Conservation (phyloP, 2,329 filamentous ascomycete genomes). For the Nemania serpens region DNA sequence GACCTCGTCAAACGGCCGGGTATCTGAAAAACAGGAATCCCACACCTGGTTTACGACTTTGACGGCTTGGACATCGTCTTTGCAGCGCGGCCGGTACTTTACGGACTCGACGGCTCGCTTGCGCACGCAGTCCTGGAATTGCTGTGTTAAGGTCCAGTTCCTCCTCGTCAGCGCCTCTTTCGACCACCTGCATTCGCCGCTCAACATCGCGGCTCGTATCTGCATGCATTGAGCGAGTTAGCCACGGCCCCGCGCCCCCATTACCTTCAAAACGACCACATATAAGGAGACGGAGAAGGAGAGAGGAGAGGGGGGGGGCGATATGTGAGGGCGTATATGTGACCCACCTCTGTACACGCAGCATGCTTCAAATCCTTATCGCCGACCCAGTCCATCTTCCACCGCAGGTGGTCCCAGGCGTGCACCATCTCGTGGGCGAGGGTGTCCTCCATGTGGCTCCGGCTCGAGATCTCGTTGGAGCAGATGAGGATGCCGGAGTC, state of each 20-base stretch:
- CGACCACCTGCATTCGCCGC: slow-evolving; percentile 90
- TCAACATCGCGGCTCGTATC: slow-evolving; percentile 92
- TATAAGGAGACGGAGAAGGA: neutral
- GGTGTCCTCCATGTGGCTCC: slow-evolving; percentile 87
- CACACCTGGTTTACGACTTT: slow-evolving; percentile 97
- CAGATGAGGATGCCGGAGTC: slow-evolving; percentile 89
- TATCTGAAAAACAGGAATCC: slow-evolving; percentile 95
- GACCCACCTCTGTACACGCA: slow-evolving; percentile 84
- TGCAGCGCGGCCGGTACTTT: slow-evolving; percentile 75
- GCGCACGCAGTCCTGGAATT: slow-evolving; percentile 92
- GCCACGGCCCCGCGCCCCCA: neutral
- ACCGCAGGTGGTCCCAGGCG: slow-evolving; percentile 90
- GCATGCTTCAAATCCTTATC: slow-evolving; percentile 80
- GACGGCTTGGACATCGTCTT: slow-evolving; percentile 82
- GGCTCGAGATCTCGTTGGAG: slow-evolving; percentile 84
- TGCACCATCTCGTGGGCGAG: slow-evolving; percentile 98
- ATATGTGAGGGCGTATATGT: neutral
- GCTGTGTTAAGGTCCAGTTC: slow-evolving; percentile 87
- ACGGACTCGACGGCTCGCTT: slow-evolving; percentile 80
- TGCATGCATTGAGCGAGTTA: slow-evolving; percentile 42
- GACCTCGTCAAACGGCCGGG: slow-evolving; percentile 94
- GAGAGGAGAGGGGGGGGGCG: neutral
- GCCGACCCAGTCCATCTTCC: slow-evolving; percentile 82
- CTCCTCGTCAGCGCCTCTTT: slow-evolving; percentile 83
- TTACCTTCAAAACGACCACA: neutral